Evolutionary conservation across 352 stramenopile species (phyloP).

Genomic region (Blastocystis hominis): DNA sequence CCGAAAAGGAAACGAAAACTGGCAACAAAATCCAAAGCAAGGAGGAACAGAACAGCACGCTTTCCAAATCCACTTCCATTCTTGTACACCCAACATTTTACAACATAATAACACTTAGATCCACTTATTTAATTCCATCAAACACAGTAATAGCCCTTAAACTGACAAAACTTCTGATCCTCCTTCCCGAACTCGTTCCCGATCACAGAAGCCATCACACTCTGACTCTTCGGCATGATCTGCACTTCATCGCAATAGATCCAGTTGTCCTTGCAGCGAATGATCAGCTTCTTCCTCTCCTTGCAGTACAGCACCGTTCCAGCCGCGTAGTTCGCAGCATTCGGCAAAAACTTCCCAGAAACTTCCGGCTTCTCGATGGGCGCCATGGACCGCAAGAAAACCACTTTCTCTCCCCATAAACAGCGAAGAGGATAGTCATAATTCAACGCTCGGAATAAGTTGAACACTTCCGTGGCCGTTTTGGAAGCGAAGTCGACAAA

Average conservation of each 20-base stretch:
- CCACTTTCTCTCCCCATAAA: not conserved
- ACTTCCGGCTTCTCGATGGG: not conserved
- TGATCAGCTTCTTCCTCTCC: constrained; percentile 20
- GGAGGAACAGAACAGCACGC: too few relatives aligned
- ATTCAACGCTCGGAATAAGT: constrained; percentile 5
- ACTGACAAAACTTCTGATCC: not conserved
- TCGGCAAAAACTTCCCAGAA: not conserved
- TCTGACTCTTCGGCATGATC: constrained; percentile 27
- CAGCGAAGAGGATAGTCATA: constrained; percentile 43
- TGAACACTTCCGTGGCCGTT: constrained; percentile 1
- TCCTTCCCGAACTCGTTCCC: not conserved
- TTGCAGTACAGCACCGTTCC: constrained; percentile 51
- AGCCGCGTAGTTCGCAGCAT: not conserved
- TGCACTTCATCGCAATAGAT: constrained; percentile 22
- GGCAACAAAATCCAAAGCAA: not conserved
- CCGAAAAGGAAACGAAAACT: not conserved
- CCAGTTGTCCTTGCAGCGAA: constrained; percentile 38
- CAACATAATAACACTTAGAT: not conserved
- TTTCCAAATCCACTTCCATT: too few relatives aligned
- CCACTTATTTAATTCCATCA: not conserved
- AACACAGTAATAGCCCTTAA: not conserved
- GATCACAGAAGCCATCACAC: not conserved
- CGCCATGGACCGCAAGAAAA: constrained; percentile 4
- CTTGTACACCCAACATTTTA: too few relatives aligned
- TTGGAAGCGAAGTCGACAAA: not conserved